These are phyloP conservation scores for Dothiorella sarmentorum DNA, from an alignment of 2,329 filamentous ascomycete genomes.

Conservation along the genomic window DNA sequence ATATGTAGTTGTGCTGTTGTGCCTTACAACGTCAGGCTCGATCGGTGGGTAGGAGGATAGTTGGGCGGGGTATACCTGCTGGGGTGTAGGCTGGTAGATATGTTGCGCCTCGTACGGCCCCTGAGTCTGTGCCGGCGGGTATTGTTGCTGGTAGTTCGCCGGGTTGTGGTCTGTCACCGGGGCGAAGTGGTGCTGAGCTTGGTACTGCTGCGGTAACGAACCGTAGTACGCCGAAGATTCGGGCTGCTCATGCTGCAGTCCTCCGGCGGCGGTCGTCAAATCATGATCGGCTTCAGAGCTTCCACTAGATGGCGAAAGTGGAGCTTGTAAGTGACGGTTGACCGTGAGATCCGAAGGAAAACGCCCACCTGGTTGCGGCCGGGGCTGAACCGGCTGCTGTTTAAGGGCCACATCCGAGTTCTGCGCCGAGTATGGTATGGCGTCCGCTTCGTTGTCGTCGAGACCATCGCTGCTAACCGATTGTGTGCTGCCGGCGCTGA, in stretches of 20 bases:
- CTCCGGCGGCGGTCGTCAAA: slow-evolving; percentile 57
- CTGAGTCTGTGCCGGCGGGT: slow-evolving; percentile 20
- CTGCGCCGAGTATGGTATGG: slow-evolving; percentile 62
- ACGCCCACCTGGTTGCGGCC: slow-evolving; percentile 88
- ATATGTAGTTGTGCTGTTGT: slow-evolving; percentile 44
- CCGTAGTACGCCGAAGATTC: slow-evolving; percentile 24
- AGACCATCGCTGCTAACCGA: slow-evolving; percentile 71
- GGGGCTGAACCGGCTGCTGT: slow-evolving; percentile 50
- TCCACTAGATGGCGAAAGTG: slow-evolving; percentile 76
- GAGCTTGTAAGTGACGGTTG: slow-evolving; percentile 77
- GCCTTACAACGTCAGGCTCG: slow-evolving; percentile 24
- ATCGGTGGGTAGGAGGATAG: slow-evolving; percentile 5
- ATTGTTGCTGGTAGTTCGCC: slow-evolving; percentile 14
- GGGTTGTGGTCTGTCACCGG: slow-evolving; percentile 19
- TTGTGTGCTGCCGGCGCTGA: slow-evolving; percentile 60
- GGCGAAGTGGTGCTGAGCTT: slow-evolving; percentile 6
- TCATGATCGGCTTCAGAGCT: slow-evolving; percentile 65
- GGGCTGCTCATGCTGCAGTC: slow-evolving; percentile 40
- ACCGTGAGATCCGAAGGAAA: slow-evolving; percentile 94
- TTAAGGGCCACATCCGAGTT: slow-evolving; percentile 39
- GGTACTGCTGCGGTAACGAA: not conserved
- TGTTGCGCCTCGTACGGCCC: slow-evolving; percentile 20
- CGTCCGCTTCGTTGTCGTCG: slow-evolving; percentile 57
- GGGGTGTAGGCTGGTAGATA: slow-evolving; percentile 1
- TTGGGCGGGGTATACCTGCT: slow-evolving; percentile 18